Evolutionary conservation across 2,329 filamentous ascomycete genomes (phyloP), one percentile per base, ranked within the genome.

Genomic region (Hortaea werneckii): DNA sequence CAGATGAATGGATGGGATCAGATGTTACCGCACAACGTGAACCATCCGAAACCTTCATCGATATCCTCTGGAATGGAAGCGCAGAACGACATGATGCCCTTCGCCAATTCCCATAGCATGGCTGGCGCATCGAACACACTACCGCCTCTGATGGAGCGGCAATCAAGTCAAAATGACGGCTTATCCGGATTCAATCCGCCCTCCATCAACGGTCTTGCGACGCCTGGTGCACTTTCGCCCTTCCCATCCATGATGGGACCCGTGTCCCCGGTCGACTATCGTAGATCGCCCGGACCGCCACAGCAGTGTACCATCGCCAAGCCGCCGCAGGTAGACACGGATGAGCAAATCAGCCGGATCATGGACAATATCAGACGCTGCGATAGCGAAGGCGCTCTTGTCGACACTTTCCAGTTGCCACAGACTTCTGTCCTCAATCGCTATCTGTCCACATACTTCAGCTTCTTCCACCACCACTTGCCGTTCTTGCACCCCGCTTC

Each of bases 391-490:
- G 82, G 82, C 60, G 82, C 85, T 40, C 82, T 95, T 47, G 81
- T 88, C 11, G 87, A 94, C 46, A 88, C 85, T 47, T 95, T 96
- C 75, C 84, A 87, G 54, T 77, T 96, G 40, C 92, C 92, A 5
- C 82, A 77, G 54, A 76, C 88, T 32, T 76, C 80, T 32, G 84
- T 86, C 2, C 71, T 96, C 64, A 96, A 98, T 69, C 80, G 88
- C 52, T 95, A 95, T 66, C 73, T 98, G 51, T 86, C 88, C 49
- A 95, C 90, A 1, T 98, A 96, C 73, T 98, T 96, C 67, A 88
- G 86, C 63, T 74, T 95, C 59, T 98, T 96, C 69, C 92, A 98
- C 63, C 92, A 95, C 59, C 92, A 98, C 62, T 70, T 96, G 61
- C 92, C 92, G 1, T 96, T 98, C 71, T 68, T 98, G 63, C 92